Conservation (phyloP, 2,329 filamentous ascomycete genomes). For the Penicillium italicum region DNA sequence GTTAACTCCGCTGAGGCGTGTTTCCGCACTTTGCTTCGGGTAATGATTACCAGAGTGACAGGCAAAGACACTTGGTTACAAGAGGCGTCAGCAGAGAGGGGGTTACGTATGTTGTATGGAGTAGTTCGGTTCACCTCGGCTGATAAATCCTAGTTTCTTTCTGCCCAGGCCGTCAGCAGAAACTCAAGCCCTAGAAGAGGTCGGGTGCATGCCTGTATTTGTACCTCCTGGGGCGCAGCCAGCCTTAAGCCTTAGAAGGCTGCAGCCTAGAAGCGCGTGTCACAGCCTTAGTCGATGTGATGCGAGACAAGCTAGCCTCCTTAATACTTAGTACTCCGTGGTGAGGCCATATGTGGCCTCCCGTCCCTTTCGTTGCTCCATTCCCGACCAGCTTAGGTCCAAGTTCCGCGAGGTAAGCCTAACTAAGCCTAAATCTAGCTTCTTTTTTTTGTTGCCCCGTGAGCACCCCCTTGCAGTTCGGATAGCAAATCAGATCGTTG, state of each 20-base stretch:
- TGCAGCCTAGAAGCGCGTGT: slow-evolving; percentile 21
- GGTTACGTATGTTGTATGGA: neutral
- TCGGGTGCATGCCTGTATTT: neutral
- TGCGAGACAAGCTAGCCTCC: neutral
- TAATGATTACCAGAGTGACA: slow-evolving; percentile 7
- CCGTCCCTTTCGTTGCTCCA: neutral
- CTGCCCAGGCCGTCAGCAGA: neutral
- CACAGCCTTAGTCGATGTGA: neutral
- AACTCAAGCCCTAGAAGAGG: neutral
- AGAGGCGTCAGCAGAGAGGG: neutral
- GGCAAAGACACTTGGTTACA: neutral
- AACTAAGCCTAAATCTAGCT: slow-evolving; percentile 2
- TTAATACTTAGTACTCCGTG: neutral
- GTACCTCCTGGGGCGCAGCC: slow-evolving; percentile 20
- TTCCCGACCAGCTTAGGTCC: neutral
- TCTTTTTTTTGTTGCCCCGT: neutral
- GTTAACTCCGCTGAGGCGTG: neutral
- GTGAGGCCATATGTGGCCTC: neutral
- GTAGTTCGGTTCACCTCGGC: neutral
- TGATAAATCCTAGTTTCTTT: neutral
- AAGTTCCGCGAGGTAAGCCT: slow-evolving; percentile 13
- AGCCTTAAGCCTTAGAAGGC: slow-evolving; percentile 40
- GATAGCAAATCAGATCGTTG: slow-evolving; percentile 13
- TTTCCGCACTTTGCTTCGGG: slow-evolving; percentile 9
- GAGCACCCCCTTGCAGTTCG: slow-evolving; percentile 16